Evolutionary conservation across 805 yeast species (phyloP).

Genomic region (Lachancea fermentati): DNA sequence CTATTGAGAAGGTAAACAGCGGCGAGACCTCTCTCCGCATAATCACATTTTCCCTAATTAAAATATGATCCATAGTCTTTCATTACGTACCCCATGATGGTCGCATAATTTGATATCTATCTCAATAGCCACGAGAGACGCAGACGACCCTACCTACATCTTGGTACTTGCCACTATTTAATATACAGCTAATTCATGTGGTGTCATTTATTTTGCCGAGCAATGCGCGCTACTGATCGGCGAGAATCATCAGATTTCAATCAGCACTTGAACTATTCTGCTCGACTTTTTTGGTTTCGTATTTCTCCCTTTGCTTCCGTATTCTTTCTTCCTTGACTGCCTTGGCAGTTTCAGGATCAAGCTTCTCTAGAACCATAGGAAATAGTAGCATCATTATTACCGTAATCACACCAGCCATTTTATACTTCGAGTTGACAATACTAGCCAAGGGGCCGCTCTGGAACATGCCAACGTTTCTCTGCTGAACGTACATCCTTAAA

Average conservation of each 20-base stretch:
- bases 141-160: too few relatives aligned
- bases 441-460: slow-evolving; percentile 35
- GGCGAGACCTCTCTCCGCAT: too few relatives aligned
- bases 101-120: too few relatives aligned
- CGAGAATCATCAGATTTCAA: too few relatives aligned
- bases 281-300: slow-evolving; percentile 6
- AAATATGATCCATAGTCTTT: too few relatives aligned
- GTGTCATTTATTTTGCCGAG: too few relatives aligned
- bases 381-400: slow-evolving; percentile 22
- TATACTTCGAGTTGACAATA: slow-evolving; percentile 35
- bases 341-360: slow-evolving; percentile 38
- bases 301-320: slow-evolving; percentile 23
- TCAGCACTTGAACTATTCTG: not conserved
- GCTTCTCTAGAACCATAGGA: slow-evolving; percentile 35
- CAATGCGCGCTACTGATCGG: too few relatives aligned
- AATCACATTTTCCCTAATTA: too few relatives aligned
- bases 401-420: slow-evolving; percentile 30
- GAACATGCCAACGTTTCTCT: slow-evolving; percentile 31
- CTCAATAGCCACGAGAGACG: too few relatives aligned
- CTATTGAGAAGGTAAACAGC: not conserved
- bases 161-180: not conserved
- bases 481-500: slow-evolving; percentile 30
- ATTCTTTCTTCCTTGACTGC: slow-evolving; percentile 30
- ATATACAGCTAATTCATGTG: too few relatives aligned
- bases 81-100: too few relatives aligned